Conservation (phyloP, 2,329 filamentous ascomycete species). For the Epichloe aotearoae region DNA sequence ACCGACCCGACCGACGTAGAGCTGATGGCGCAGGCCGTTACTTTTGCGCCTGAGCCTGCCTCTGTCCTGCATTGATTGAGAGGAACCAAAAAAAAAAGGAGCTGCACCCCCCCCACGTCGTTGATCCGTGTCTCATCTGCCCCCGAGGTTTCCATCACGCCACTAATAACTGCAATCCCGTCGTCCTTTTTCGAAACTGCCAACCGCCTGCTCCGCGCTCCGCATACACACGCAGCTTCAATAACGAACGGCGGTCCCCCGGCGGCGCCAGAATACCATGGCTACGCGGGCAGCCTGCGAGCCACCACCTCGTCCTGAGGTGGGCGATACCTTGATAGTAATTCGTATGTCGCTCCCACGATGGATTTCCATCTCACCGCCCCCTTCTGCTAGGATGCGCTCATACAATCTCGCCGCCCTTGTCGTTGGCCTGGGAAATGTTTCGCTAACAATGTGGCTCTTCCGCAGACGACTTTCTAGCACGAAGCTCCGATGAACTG, state of each 20-base stretch:
- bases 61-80: slow-evolving; percentile 4
- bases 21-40: slow-evolving; percentile 7
- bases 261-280: slow-evolving; percentile 19
- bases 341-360: slow-evolving; percentile 44
- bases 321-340: slow-evolving; percentile 55
- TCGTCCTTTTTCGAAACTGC: background rate
- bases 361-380: slow-evolving; percentile 12
- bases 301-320: slow-evolving; percentile 35
- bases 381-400: background rate
- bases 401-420: background rate
- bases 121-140: slow-evolving; percentile 1
- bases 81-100: background rate
- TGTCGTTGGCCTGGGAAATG: background rate
- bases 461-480: slow-evolving; percentile 70
- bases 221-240: background rate
- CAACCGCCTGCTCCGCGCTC: background rate
- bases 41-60: slow-evolving; percentile 5
- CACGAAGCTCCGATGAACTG: slow-evolving; percentile 85
- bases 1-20: background rate
- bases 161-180: background rate
- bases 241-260: background rate
- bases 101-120: background rate
- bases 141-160: background rate
- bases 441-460: slow-evolving; percentile 4
- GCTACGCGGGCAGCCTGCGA: slow-evolving; percentile 27